Percentiles rank a stretch among this genome's conserved stretches.
Evolutionary conservation across 1,139 yeast genomes (phyloP).

Genomic region (Barnettozyma hawaiiensis): DNA sequence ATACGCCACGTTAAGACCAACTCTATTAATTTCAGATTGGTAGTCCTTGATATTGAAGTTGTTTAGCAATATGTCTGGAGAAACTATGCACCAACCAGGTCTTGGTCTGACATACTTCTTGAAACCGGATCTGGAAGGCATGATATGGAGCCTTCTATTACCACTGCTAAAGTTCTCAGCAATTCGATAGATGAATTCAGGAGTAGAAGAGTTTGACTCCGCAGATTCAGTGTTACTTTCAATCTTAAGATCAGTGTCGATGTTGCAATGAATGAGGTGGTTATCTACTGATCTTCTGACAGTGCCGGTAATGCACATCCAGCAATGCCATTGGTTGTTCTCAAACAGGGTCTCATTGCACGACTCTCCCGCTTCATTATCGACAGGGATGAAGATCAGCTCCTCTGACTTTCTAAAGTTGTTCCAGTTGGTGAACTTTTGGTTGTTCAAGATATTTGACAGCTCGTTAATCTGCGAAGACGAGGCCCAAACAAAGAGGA

Average conservation of each 20-base stretch:
- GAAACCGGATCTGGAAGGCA: slow-evolving; percentile 64
- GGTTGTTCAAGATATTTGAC: slow-evolving; percentile 50
- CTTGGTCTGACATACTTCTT: slow-evolving; percentile 63
- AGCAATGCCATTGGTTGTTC: slow-evolving; percentile 83
- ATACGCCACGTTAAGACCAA: slow-evolving; percentile 55
- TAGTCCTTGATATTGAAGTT: slow-evolving; percentile 54
- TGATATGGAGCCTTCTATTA: slow-evolving; percentile 73
- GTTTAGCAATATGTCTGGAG: slow-evolving; percentile 75
- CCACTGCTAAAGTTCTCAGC: slow-evolving; percentile 90
- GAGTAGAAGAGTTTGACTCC: slow-evolving; percentile 44
- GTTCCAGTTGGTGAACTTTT: slow-evolving; percentile 46
- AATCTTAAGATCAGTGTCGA: slow-evolving; percentile 82
- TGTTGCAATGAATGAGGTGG: slow-evolving; percentile 84
- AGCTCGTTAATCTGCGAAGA: slow-evolving; percentile 63
- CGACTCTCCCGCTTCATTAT: slow-evolving; percentile 31
- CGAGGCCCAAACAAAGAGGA: slow-evolving; percentile 82
- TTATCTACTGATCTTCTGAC: slow-evolving; percentile 80
- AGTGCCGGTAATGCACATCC: slow-evolving; percentile 96
- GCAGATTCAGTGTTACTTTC: slow-evolving; percentile 33
- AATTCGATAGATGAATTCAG: slow-evolving; percentile 69
- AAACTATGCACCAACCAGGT: slow-evolving; percentile 86
- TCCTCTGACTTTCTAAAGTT: slow-evolving; percentile 89
- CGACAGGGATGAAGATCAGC: slow-evolving; percentile 60
- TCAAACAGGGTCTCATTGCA: slow-evolving; percentile 45
- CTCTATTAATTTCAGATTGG: slow-evolving; percentile 35